Evolutionary conservation across 495 filamentous ascomycete species (phyloP), one percentile per base, ranked within the genome.

Genomic region (Penicillium psychrofluorescens): DNA sequence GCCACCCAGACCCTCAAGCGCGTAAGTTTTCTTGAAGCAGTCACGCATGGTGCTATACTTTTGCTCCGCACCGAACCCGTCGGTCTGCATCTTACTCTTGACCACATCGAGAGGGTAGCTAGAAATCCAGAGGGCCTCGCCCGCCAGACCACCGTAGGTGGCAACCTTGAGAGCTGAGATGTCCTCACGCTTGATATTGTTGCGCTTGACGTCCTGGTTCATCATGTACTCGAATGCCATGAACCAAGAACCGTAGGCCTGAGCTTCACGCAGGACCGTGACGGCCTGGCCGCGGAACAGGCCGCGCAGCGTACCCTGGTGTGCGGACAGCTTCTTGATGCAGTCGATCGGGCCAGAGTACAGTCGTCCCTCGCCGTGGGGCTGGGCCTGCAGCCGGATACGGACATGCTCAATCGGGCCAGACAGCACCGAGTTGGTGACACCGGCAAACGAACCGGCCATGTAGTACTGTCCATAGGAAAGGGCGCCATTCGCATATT

Each of bases 41-140:
- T 96, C 89, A 36, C 80, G 76, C 89, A 95, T 95, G 42, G 66
- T 83, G 70, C 68, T 78, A 66, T 85, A 97, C 56, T 73, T 70
- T 76, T 76, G 78, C 43, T 76, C 63, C 1, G 75, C 75, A 15
- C 80, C 79, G 58, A 96, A 89, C 14, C 87, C 90, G 71, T 98
- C 92, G 49, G 81, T 94, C 77, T 98, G 92, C 91, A 97, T 95
- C 80, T 95, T 96, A 66, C 88, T 95, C 85, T 98, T 98, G 61
- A 98, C 69, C 27, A 97, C 92, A 66, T 98, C 92, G 44, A 98
- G 83, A 15, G 92, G 92, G 63, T 98, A 98, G 56, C 86, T 92
- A 33, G 74, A 75, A 49, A 98, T 61, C 92, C 92, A 98, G 35
- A 98, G 74, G 15, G 81, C 86, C 75, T 98, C 92, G 48, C 92